Percentiles rank a stretch among this genome's conserved stretches.
Evolutionary conservation across 495 filamentous ascomycete genomes (phyloP).

Genomic region (Xylaria venustula): DNA sequence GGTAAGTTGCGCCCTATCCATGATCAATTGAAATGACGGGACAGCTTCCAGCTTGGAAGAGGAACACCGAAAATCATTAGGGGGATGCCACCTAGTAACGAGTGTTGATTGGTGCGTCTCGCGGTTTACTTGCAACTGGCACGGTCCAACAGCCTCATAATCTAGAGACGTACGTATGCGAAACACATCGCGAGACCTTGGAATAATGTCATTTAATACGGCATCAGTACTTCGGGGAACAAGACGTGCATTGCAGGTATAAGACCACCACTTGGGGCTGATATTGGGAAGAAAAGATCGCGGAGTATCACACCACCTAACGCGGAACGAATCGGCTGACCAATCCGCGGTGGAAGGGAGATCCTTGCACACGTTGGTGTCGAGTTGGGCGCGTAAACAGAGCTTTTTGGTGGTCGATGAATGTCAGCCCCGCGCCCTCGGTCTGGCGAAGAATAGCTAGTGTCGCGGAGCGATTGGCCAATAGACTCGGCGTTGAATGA

Average conservation of each 20-base stretch:
- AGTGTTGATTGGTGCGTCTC: neutral
- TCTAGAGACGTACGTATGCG: slow-evolving; percentile 18
- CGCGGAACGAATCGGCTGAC: slow-evolving; percentile 18
- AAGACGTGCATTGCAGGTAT: slow-evolving; percentile 9
- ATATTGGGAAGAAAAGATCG: slow-evolving; percentile 30
- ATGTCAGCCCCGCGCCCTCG: slow-evolving; percentile 32
- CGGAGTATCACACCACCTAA: slow-evolving; percentile 24
- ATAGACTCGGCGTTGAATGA: slow-evolving; percentile 1
- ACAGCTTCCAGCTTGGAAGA: neutral
- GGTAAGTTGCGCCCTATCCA: slow-evolving; percentile 8
- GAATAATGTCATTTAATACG: slow-evolving; percentile 16
- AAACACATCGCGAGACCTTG: no score
- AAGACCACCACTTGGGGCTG: slow-evolving; percentile 14
- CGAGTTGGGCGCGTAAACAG: slow-evolving; percentile 51
- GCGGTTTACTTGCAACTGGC: neutral
- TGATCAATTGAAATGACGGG: slow-evolving; percentile 11
- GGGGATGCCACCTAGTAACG: no score
- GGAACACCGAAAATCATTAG: neutral
- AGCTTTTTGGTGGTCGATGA: slow-evolving; percentile 42
- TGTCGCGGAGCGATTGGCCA: slow-evolving; percentile 40
- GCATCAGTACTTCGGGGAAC: slow-evolving; percentile 1
- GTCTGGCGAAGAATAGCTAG: slow-evolving; percentile 37
- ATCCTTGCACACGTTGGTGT: slow-evolving; percentile 35
- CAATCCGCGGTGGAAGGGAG: slow-evolving; percentile 26
- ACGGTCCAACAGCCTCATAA: no score